These are phyloP conservation scores for Populus ilicifolia DNA, from an alignment of 345 rosid species.

Conservation along the genomic window DNA sequence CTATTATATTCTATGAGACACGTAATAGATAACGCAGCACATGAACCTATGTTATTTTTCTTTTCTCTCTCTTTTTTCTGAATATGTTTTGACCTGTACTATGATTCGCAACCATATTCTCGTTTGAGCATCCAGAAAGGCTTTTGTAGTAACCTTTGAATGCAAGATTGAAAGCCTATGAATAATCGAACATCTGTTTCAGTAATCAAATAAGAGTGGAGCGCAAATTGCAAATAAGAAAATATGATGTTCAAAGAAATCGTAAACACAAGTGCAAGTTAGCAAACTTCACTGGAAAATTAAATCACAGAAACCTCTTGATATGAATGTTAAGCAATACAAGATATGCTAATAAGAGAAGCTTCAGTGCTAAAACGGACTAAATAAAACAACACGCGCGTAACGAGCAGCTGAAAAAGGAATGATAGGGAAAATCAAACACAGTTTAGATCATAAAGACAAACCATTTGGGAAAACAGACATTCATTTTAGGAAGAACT, in stretches of 20 bases:
- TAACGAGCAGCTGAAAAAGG: background rate
- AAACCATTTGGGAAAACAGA: background rate
- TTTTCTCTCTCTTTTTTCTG: no score
- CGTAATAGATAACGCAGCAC: no score
- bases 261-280: background rate
- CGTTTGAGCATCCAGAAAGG: constrained; percentile 69
- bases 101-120: constrained; percentile 61
- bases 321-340: background rate
- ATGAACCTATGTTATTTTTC: no score
- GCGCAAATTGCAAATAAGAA: background rate
- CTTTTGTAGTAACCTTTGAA: constrained; percentile 89
- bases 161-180: constrained; percentile 96
- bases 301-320: background rate
- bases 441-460: background rate
- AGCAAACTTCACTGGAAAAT: background rate
- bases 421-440: background rate
- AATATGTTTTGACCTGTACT: no score
- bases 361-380: background rate
- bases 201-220: constrained; percentile 37
- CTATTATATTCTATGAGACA: no score
- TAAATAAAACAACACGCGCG: background rate
- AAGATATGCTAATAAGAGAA: background rate
- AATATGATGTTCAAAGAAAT: background rate
- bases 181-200: constrained; percentile 57
- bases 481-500: background rate